phyloP scores from a whole-genome alignment of 805 yeast species.

The Blastobotrys terrestris region DNA sequence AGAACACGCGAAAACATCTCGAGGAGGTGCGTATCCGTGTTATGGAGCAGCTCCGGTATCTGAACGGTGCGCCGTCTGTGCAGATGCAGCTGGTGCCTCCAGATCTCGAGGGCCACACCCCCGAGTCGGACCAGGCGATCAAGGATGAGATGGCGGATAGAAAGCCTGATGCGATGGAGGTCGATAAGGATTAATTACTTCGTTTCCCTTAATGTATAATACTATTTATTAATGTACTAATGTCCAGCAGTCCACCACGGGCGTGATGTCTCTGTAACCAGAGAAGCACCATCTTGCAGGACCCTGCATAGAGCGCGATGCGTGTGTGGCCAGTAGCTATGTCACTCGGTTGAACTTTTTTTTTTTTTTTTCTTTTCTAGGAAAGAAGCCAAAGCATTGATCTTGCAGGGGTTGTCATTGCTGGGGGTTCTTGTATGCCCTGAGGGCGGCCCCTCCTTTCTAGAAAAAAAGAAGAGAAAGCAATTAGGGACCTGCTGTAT shows the following conservation, averaged over 20 bases:
- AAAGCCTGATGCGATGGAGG: constrained; percentile 12
- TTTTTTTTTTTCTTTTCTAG: not conserved
- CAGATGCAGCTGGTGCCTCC: constrained; percentile 91
- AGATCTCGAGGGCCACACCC: constrained; percentile 34
- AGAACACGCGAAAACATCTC: constrained; percentile 73
- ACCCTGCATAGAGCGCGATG: no score
- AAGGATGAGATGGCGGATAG: constrained; percentile 27
- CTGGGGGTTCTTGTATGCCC: not conserved
- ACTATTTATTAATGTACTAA: not conserved
- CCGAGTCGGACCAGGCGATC: constrained; percentile 33
- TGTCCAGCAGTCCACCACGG: no score
- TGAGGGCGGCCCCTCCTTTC: not conserved
- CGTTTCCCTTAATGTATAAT: not conserved
- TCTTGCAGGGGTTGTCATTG: not conserved
- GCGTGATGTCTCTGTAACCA: no score
- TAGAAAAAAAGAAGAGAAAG: not conserved
- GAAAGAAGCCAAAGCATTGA: not conserved
- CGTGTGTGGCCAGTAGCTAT: no score
- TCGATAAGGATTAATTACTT: constrained; percentile 1
- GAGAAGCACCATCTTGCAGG: no score
- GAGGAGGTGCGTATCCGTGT: constrained; percentile 72
- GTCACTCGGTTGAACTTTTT: no score
- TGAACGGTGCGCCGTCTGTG: constrained; percentile 92
- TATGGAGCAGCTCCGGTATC: constrained; percentile 70
- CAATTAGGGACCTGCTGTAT: no score